Evolutionary conservation across 768 basidiomycete species (phyloP), one percentile per base, ranked within the genome.

Genomic region (Butyriboletus loyo): DNA sequence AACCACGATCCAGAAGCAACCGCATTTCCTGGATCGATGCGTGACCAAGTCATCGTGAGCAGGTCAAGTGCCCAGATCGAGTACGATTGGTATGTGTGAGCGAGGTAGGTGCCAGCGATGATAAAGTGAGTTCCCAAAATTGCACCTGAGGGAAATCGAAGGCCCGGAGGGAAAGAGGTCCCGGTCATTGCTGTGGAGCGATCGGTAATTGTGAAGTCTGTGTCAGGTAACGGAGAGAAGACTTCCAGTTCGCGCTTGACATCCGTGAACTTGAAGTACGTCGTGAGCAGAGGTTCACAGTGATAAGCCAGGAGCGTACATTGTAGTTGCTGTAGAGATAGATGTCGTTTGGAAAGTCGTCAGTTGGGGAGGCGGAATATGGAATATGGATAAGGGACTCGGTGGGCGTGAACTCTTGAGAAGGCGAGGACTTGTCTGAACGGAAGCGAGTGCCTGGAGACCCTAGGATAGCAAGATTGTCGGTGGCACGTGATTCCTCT

Each of bases 321-420:
- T 98, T 98, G 76, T 95, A 97, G 67, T 98, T 99, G 62, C 91
- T 93, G 71, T 95, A 99, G 25, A 96, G 75, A 69, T 83, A 90
- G 28, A 98, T 89, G 59, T 97, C 90, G 59, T 84, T 86, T 8
- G 92, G 91, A 61, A 83, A 81, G 52, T 91, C 85, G 54, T 84
- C 83, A 3, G 78, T 85, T 10, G 89, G 85, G 3, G 75, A 64
- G 2, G 85, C 77, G 28, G 92, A 88, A 67, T 91, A 93, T 1
- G 90, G 87, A 35, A 90, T 77, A 65, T 91, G 85, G 32, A 80
- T 69, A 50, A 90, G 73, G 31, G 77, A 75, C 61, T 87, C 81
- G 17, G 82, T 72, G 19, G 81, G 63, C 0, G 86, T 87, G 49
- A 74, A 75, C 19, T 84, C 81, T 37, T 76, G 71, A 10, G 73